Evolutionary conservation across 1,139 yeast species (phyloP).

Genomic region (Lodderomyces orthopsilosis): DNA sequence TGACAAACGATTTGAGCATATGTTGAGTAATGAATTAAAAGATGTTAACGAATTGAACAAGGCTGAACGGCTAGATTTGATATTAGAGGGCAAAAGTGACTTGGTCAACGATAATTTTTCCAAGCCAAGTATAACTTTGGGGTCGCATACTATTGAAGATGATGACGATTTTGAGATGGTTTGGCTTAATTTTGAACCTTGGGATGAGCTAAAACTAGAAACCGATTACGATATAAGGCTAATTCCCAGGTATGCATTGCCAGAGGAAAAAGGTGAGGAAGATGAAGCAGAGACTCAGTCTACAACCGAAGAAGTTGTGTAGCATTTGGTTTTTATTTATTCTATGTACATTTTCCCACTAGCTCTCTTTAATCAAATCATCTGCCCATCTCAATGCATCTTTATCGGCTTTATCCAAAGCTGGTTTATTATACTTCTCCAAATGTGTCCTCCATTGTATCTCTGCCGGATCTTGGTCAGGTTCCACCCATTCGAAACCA

Average conservation of each 20-base stretch:
- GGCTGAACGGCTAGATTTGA: slow-evolving; percentile 34
- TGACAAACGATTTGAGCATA: slow-evolving; percentile 16
- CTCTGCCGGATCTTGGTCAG: slow-evolving; percentile 78
- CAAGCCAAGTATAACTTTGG: slow-evolving; percentile 40
- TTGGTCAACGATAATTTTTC: slow-evolving; percentile 22
- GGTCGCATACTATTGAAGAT: slow-evolving; percentile 33
- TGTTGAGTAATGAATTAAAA: slow-evolving; percentile 26
- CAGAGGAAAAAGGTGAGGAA: slow-evolving; percentile 6
- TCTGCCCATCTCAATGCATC: slow-evolving; percentile 37
- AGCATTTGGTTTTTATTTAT: slow-evolving; percentile 12
- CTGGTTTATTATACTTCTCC: slow-evolving; percentile 21
- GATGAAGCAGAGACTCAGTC: not conserved
- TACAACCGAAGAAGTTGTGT: not conserved
- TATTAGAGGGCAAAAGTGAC: slow-evolving; percentile 34
- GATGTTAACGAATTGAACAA: slow-evolving; percentile 38
- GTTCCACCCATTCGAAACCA: slow-evolving; percentile 76
- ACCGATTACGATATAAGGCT: slow-evolving; percentile 45
- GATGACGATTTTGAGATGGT: slow-evolving; percentile 45
- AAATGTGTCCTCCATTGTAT: slow-evolving; percentile 50
- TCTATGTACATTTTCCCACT: not conserved
- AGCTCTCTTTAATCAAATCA: slow-evolving; percentile 26
- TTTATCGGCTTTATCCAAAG: slow-evolving; percentile 15
- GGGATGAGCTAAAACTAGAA: slow-evolving; percentile 49
- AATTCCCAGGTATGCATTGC: slow-evolving; percentile 28
- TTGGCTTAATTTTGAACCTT: slow-evolving; percentile 52